Evolutionary conservation across 129 eudicot genomes (phyloP), one percentile per base, ranked within the genome.

Genomic region (Artemisia annua): DNA sequence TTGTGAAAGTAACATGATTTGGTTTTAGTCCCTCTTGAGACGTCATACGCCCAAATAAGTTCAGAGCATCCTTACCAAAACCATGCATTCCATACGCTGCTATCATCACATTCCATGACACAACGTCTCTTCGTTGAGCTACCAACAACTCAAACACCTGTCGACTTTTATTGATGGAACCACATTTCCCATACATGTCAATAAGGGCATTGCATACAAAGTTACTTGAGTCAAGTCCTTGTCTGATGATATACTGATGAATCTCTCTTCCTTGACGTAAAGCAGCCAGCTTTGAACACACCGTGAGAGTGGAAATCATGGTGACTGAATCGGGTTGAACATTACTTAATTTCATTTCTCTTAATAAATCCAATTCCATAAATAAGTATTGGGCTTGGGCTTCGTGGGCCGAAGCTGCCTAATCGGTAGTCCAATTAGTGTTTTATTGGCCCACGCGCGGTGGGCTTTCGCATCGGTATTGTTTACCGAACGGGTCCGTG

Each of bases 41-140:
- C 11, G 35, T 73, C 83, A 79, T 79, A 19, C 60, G 71, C 15
- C 55, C 35, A 62, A 79, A 79, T 16, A 79, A 48, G 4, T 79
- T 73, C 24, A 67, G 48, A 73, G 79, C 75, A n/a, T 79, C 79
- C 1, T 28, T 30, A 55, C 79, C 83, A 15, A 79, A 20, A 56
- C 83, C 83, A 9, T 79, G 83, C 83, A 79, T 79, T 50, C 83
- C 83, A 16, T 79, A 79, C 19, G 78, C 79, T 73, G 83, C 75
- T 22, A 73, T 79, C 71, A 79, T 67, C 43, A 79, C 83, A 43
- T 79, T 79, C 83, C 83, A 79, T 44, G 83, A 67, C 57, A 79
- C 83, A n/a, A 67, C 48, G 22, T 79, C 83, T 68, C 79, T 46
- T 60, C 66, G 51, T 73, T 55, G 82, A 72, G 67, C 69, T 12